A percentile compares a stretch with the other conserved stretches of the same genome.
Conservation (phyloP, 805 yeast species). For the Hanseniaspora taiwanica region DNA sequence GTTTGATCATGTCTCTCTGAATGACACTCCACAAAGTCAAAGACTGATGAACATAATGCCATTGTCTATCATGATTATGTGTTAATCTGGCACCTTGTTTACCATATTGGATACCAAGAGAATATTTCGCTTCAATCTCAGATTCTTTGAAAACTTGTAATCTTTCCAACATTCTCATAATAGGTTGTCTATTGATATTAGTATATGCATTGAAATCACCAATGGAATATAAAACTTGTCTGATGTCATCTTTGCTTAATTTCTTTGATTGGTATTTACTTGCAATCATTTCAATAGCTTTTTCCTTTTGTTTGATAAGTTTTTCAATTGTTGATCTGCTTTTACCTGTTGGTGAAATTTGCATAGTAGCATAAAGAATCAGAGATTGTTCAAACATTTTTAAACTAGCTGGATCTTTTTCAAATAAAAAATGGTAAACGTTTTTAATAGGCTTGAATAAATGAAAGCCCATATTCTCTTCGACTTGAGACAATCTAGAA, state of each 20-base stretch:
- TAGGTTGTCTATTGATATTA: slow-evolving; percentile 56
- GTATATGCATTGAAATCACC: slow-evolving; percentile 70
- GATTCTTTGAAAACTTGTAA: slow-evolving; percentile 35
- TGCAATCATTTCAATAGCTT: slow-evolving; percentile 51
- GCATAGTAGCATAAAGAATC: slow-evolving; percentile 52
- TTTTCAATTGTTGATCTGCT: slow-evolving; percentile 39
- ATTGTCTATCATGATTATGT: slow-evolving; percentile 63
- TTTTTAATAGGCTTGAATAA: slow-evolving; percentile 60
- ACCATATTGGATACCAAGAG: slow-evolving; percentile 55
- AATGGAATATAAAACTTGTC: slow-evolving; percentile 60
- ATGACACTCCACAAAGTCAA: slow-evolving; percentile 63
- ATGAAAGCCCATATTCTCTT: slow-evolving; percentile 62
- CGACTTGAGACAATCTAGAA: slow-evolving; percentile 59
- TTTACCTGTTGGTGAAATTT: slow-evolving; percentile 47
- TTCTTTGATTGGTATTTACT: slow-evolving; percentile 34
- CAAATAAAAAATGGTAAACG: slow-evolving; percentile 34
- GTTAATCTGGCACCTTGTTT: slow-evolving; percentile 57
- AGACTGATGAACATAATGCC: slow-evolving; percentile 62
- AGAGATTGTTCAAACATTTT: slow-evolving; percentile 43
- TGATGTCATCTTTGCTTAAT: slow-evolving; percentile 36
- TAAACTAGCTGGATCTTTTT: slow-evolving; percentile 25
- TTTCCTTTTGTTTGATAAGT: slow-evolving; percentile 52
- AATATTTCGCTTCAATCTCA: slow-evolving; percentile 28
- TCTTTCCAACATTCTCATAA: slow-evolving; percentile 44
- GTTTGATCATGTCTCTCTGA: slow-evolving; percentile 62